These are phyloP conservation scores for Fraxinus dipetala DNA, from an alignment of 305 asterid genomes.

Conservation along the genomic window DNA sequence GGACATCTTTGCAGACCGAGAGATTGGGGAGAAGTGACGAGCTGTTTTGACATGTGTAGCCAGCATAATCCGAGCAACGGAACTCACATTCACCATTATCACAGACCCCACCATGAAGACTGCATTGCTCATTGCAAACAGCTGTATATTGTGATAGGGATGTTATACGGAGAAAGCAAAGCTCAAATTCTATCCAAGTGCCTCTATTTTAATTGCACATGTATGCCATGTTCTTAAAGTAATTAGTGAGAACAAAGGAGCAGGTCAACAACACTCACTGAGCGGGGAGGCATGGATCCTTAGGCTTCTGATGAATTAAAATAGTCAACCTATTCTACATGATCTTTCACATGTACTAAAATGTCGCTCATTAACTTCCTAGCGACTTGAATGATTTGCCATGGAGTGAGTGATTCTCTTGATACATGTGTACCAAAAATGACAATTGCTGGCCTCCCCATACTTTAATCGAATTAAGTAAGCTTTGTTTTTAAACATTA, in stretches of 20 bases:
- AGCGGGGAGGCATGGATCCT: background rate
- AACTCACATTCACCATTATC: conserved; percentile 95
- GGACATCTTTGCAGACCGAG: conserved; percentile 78
- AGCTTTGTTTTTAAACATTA: background rate
- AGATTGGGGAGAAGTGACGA: conserved; percentile 79
- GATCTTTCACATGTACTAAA: background rate
- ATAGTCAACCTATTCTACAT: background rate
- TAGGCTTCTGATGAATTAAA: background rate
- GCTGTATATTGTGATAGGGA: conserved; percentile 40
- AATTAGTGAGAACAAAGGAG: background rate
- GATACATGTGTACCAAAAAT: background rate
- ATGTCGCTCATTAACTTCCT: background rate
- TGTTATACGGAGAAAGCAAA: background rate
- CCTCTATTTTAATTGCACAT: background rate
- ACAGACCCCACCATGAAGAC: conserved; percentile 98
- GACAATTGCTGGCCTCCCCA: background rate
- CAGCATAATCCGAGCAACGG: conserved; percentile 97
- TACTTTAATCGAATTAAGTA: background rate
- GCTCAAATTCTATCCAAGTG: background rate
- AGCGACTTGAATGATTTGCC: background rate
- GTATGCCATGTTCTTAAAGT: background rate
- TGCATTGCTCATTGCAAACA: conserved; percentile 91
- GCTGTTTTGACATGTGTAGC: conserved; percentile 97
- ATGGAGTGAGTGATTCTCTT: background rate
- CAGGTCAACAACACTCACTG: background rate